Evolutionary conservation across 371 early-diverging fungal genomes (phyloP).

Genomic region (Lichtheimia corymbifera): DNA sequence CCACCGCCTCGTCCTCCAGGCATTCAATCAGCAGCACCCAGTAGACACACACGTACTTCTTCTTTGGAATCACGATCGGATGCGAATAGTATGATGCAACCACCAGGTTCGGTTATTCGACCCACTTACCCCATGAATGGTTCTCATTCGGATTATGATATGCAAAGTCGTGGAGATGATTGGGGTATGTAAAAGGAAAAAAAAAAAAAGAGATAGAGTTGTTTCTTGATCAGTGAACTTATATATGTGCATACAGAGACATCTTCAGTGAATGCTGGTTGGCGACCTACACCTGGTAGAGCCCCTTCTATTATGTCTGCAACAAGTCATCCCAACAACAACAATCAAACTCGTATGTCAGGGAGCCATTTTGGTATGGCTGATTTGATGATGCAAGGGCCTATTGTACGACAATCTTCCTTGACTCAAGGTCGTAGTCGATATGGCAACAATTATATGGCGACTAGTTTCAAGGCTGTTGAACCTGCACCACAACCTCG

Average conservation of each 20-base stretch:
- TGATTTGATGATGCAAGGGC: conserved; percentile 5
- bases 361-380: conserved; percentile 13
- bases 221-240: too few species aligned
- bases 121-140: conserved; percentile 12
- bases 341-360: conserved; percentile 17
- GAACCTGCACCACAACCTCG: conserved; percentile 43
- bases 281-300: conserved; percentile 21
- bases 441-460: conserved; percentile 46
- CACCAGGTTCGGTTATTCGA: conserved; percentile 1
- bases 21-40: neutral
- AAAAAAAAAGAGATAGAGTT: too few species aligned
- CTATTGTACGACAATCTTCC: conserved; percentile 14
- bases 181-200: conserved; percentile 16
- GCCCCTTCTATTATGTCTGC: conserved; percentile 32
- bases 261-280: conserved; percentile 10
- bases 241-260: conserved; percentile 14
- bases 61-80: conserved; percentile 21
- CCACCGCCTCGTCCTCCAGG: neutral
- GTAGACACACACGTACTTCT: conserved; percentile 12
- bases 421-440: conserved; percentile 31
- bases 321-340: conserved; percentile 11
- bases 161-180: conserved; percentile 8
- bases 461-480: conserved; percentile 43
- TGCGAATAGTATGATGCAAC: conserved; percentile 13
- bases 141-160: conserved; percentile 3